These are phyloP conservation scores for Pelargonium cotyledonis DNA, from an alignment of 441 rosid species.

Conservation along the genomic window DNA sequence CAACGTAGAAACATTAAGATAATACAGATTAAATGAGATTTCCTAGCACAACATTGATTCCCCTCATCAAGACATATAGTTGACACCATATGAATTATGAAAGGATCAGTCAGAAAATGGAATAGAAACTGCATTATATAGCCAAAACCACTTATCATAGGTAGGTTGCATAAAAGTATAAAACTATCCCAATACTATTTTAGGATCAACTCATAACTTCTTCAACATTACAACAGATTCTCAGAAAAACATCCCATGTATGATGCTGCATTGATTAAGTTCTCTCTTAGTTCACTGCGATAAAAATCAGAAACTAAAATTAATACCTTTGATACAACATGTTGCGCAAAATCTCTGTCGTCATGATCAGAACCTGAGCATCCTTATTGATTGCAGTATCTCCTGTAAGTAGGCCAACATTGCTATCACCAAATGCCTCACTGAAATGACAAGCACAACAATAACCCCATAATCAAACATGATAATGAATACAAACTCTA, in stretches of 20 bases:
- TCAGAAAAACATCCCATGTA: background rate
- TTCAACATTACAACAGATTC: background rate
- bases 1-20: background rate
- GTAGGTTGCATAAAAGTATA: background rate
- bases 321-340: constrained; percentile 87
- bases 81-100: background rate
- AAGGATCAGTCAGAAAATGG: background rate
- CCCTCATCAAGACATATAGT: background rate
- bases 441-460: constrained; percentile 22
- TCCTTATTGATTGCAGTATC: constrained; percentile 82
- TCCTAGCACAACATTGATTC: background rate
- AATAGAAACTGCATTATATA: background rate
- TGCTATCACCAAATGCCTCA: constrained; percentile 84
- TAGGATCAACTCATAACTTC: background rate
- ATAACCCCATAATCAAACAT: constrained; percentile 13
- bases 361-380: constrained; percentile 82
- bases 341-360: constrained; percentile 92
- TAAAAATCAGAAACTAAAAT: constrained; percentile 3
- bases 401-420: constrained; percentile 91
- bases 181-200: background rate
- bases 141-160: background rate
- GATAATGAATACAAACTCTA: background rate
- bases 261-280: background rate
- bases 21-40: constrained; percentile 5
- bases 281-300: background rate